Percentiles rank a stretch among this genome's conserved stretches.
Conservation (phyloP, 306 rosid genomes). For the Castanea crenata region DNA sequence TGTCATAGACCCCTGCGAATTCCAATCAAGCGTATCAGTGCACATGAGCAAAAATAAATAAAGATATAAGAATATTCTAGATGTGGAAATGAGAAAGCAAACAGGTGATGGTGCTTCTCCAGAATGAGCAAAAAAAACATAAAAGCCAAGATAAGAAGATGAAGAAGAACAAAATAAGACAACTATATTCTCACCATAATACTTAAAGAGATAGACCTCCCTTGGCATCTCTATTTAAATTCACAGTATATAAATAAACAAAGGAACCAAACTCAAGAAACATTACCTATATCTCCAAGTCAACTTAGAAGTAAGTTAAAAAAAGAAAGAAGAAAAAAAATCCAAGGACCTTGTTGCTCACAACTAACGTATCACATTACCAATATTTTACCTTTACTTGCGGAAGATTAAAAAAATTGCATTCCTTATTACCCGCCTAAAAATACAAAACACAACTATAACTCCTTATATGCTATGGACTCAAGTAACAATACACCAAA, state of each 20-base stretch:
- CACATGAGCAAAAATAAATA: not conserved
- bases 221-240: not conserved
- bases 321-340: not conserved
- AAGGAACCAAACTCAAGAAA: not conserved
- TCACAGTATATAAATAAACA: not conserved
- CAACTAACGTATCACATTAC: not conserved
- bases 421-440: not conserved
- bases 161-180: not conserved
- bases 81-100: not conserved
- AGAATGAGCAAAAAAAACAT: not conserved
- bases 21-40: not conserved
- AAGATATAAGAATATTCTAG: not conserved
- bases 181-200: not conserved
- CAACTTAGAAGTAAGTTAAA: not conserved
- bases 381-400: not conserved
- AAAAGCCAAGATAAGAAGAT: not conserved
- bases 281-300: not conserved
- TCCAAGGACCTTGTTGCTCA: not conserved
- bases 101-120: not conserved
- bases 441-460: not conserved
- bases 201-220: not conserved
- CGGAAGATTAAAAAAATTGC: not conserved
- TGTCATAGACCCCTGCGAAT: constrained; percentile 25
- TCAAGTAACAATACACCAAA: not conserved
- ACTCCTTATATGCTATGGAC: not conserved